These are phyloP conservation scores for Fusarium newnesense DNA, from an alignment of 2,329 filamentous ascomycete species.

Conservation along the genomic window DNA sequence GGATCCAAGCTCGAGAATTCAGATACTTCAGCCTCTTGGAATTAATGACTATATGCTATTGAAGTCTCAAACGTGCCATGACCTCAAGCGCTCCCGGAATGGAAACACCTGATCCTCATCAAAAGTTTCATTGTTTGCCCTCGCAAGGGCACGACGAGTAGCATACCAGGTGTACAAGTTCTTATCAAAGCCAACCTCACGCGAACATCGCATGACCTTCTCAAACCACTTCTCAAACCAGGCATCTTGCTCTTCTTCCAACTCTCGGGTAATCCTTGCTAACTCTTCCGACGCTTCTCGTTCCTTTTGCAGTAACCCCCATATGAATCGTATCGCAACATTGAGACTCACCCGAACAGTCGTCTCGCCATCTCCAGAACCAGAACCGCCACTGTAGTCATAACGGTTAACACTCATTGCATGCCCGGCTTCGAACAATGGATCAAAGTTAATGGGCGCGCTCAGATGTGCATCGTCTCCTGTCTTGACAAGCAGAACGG, in stretches of 20 bases:
- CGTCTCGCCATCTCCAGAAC: not conserved
- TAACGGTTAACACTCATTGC: not conserved
- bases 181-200: too few species aligned
- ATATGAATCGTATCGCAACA: constrained; percentile 3
- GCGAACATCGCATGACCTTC: too few species aligned
- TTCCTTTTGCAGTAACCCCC: not conserved
- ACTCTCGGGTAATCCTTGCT: not conserved
- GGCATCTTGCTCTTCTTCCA: not conserved
- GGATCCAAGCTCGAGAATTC: too few species aligned
- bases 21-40: too few species aligned
- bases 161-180: not conserved
- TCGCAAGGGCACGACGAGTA: not conserved
- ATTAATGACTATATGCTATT: too few species aligned
- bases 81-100: not conserved
- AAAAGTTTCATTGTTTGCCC: not conserved
- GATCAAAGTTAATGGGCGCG: constrained; percentile 2
- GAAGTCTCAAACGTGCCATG: too few species aligned
- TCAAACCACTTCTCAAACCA: not conserved
- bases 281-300: too few species aligned
- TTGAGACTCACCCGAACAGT: not conserved
- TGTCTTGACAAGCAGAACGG: constrained; percentile 10
- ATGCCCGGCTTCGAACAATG: not conserved
- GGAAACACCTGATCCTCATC: not conserved
- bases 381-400: not conserved
- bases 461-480: not conserved